These are phyloP conservation scores for Bondarzewia mesenterica DNA, from an alignment of 1,284 basidiomycete genomes.

Conservation along the genomic window DNA sequence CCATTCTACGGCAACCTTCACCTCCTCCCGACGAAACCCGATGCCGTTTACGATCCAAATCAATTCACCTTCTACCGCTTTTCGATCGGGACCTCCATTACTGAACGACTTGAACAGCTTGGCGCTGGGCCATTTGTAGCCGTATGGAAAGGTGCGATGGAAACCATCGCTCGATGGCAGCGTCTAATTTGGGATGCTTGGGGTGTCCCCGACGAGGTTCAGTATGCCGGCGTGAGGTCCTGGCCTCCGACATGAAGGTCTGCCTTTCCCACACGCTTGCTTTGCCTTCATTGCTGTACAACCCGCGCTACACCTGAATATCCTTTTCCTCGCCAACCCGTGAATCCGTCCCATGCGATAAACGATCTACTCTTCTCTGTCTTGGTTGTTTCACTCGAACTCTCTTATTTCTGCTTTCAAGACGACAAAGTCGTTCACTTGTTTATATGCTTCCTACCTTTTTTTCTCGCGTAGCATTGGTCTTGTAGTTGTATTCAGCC, in stretches of 20 bases:
- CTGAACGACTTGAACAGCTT: slow-evolving; percentile 16
- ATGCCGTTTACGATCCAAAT: slow-evolving; percentile 29
- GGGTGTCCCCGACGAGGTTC: slow-evolving; percentile 12
- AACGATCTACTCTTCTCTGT: background rate
- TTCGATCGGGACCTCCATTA: slow-evolving; percentile 18
- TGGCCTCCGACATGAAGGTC: background rate
- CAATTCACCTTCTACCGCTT: slow-evolving; percentile 20
- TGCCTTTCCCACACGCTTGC: background rate
- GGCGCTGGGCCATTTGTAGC: slow-evolving; percentile 21
- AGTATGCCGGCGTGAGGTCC: background rate
- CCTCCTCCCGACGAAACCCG: slow-evolving; percentile 39
- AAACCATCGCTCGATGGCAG: slow-evolving; percentile 21
- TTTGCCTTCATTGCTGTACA: background rate
- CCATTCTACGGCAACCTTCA: slow-evolving; percentile 65
- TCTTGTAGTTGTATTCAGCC: background rate
- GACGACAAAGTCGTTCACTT: background rate
- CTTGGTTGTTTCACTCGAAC: background rate
- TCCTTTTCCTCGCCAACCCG: too few species aligned
- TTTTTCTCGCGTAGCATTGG: background rate
- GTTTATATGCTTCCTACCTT: background rate
- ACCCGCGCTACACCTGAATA: background rate
- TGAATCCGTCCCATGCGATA: background rate
- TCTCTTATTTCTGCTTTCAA: background rate
- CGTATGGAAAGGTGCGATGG: slow-evolving; percentile 21
- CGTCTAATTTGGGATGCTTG: slow-evolving; percentile 26